Conservation (phyloP, 2,329 filamentous ascomycete species). For the Hypoxylon sp. region DNA sequence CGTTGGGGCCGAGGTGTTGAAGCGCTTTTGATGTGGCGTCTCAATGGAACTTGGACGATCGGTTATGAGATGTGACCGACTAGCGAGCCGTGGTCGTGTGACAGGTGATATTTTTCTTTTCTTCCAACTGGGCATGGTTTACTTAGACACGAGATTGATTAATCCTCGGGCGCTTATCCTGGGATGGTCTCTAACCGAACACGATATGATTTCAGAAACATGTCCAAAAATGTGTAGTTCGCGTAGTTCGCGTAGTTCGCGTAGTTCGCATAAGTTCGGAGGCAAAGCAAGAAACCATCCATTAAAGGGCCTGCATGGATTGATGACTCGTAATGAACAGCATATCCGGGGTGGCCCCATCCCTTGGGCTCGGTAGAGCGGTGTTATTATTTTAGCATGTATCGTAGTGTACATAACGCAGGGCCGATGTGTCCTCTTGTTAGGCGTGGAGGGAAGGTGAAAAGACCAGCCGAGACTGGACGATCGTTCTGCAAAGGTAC, state of each 20-base stretch:
- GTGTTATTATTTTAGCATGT: conserved; percentile 28
- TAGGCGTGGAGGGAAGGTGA: conserved; percentile 40
- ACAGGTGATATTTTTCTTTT: conserved; percentile 16
- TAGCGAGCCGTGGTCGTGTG: conserved; percentile 43
- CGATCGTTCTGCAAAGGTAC: conserved; percentile 43
- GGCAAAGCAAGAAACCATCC: conserved; percentile 36
- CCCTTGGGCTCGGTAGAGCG: conserved; percentile 43
- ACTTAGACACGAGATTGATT: conserved; percentile 27
- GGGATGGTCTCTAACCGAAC: conserved; percentile 24
- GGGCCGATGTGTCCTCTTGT: conserved; percentile 21
- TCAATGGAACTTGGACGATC: conserved; percentile 42
- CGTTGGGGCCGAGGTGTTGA: conserved; percentile 56
- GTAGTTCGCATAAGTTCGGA: conserved; percentile 41
- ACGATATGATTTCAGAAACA: conserved; percentile 35
- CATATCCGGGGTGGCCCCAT: conserved; percentile 36
- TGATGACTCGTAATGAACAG: conserved; percentile 43
- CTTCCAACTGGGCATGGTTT: background rate
- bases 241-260: conserved; percentile 38
- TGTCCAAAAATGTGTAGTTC: conserved; percentile 19
- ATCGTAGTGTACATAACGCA: conserved; percentile 22
- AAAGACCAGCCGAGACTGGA: conserved; percentile 49
- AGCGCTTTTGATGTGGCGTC: conserved; percentile 44
- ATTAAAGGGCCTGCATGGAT: conserved; percentile 41
- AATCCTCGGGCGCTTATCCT: conserved; percentile 29
- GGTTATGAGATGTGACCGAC: conserved; percentile 42